A percentile compares a stretch with the other conserved stretches of the same genome.
Conservation (phyloP, 805 yeast genomes). For the Cephaloascus fragrans region DNA sequence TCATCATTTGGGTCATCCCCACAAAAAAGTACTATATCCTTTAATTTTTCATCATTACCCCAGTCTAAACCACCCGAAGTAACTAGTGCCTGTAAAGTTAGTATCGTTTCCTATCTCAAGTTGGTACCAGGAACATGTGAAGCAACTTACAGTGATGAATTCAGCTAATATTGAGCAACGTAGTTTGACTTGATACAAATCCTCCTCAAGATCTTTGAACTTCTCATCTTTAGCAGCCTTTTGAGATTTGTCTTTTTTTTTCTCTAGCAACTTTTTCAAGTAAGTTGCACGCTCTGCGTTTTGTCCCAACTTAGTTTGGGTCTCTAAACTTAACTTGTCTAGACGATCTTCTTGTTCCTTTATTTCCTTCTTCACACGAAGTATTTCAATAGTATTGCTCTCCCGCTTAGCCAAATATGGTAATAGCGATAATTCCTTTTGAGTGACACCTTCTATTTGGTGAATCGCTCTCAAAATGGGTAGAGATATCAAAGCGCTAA, state of each 20-base stretch:
- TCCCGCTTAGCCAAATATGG: neutral
- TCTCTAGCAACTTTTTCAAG: constrained; percentile 1
- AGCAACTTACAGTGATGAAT: constrained; percentile 7
- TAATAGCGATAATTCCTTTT: neutral
- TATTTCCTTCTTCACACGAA: neutral
- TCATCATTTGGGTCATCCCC: constrained; percentile 17
- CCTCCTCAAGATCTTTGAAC: constrained; percentile 4
- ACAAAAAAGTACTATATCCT: constrained; percentile 16
- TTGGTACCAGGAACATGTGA: neutral
- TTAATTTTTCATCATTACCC: constrained; percentile 15
- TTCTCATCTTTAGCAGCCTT: constrained; percentile 2
- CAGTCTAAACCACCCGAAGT: constrained; percentile 23
- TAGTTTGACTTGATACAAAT: constrained; percentile 7
- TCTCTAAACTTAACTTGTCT: neutral
- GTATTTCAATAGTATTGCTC: neutral
- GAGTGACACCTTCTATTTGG: constrained; percentile 12
- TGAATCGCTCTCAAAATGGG: constrained; percentile 13
- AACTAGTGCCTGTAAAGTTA: constrained; percentile 13
- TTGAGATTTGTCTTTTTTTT: constrained; percentile 1
- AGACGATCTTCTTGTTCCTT: neutral
- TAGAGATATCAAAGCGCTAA: constrained; percentile 5
- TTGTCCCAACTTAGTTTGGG: neutral
- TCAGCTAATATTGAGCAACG: constrained; percentile 8
- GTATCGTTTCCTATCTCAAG: neutral
- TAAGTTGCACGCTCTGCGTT: neutral